phyloP scores from a whole-genome alignment of 2,329 filamentous ascomycete genomes.

The Biscogniauxia marginata region DNA sequence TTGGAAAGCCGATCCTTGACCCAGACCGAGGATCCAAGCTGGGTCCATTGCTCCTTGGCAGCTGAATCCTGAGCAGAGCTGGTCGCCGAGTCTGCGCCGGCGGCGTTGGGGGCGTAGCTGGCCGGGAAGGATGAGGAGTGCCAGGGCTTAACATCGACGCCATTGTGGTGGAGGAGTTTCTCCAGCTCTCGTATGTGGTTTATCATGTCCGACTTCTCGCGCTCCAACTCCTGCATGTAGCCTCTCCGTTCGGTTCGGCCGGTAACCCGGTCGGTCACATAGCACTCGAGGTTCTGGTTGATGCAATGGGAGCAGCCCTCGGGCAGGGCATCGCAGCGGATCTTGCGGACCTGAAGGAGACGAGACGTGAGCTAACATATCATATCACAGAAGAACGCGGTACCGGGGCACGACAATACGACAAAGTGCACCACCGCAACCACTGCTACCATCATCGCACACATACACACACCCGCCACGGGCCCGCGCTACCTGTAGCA shows the following conservation, averaged over 20 bases:
- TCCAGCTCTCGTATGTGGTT: slow-evolving; percentile 68
- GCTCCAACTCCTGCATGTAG: slow-evolving; percentile 74
- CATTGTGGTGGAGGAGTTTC: slow-evolving; percentile 59
- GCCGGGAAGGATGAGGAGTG: slow-evolving; percentile 34
- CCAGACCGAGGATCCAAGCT: slow-evolving; percentile 37
- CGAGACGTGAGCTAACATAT: slow-evolving; percentile 17
- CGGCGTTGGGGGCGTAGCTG: slow-evolving; percentile 28
- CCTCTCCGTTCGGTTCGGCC: slow-evolving; percentile 77
- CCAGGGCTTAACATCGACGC: slow-evolving; percentile 59
- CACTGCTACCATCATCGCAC: too few relatives aligned
- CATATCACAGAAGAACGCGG: too few relatives aligned
- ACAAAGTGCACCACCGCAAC: too few relatives aligned
- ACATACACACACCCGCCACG: not conserved
- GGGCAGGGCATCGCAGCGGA: slow-evolving; percentile 77
- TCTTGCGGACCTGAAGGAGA: slow-evolving; percentile 67
- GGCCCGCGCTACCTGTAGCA: too few relatives aligned
- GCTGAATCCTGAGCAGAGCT: slow-evolving; percentile 26
- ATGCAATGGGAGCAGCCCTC: slow-evolving; percentile 81
- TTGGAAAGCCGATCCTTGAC: slow-evolving; percentile 26
- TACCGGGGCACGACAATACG: too few relatives aligned
- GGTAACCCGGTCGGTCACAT: slow-evolving; percentile 83
- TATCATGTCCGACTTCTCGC: slow-evolving; percentile 66
- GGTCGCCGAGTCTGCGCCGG: slow-evolving; percentile 21
- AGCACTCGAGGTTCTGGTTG: slow-evolving; percentile 74
- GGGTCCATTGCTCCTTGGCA: slow-evolving; percentile 36